A percentile compares a stretch with the other conserved stretches of the same genome.
These are phyloP conservation scores for Thalassiosira mediterranea DNA, from an alignment of 352 stramenopile species.

Conservation along the genomic window DNA sequence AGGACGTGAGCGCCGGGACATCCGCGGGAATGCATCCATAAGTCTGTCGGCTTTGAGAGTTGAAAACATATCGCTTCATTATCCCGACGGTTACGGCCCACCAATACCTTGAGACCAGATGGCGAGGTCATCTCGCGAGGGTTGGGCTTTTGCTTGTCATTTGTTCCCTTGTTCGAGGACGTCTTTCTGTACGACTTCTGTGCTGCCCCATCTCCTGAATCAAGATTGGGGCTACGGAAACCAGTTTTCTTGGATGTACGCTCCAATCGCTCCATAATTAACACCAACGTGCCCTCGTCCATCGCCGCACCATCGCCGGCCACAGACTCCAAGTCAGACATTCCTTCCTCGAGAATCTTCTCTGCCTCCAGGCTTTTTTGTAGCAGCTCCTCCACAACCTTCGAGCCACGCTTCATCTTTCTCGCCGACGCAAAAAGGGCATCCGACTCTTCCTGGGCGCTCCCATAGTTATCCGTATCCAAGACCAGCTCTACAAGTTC, in stretches of 20 bases:
- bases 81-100: conserved; percentile 82
- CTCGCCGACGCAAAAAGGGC: conserved; percentile 73
- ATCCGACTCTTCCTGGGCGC: conserved; percentile 76
- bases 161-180: conserved; percentile 34
- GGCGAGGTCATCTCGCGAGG: conserved; percentile 70
- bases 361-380: conserved; percentile 51
- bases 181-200: conserved; percentile 13
- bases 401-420: conserved; percentile 80
- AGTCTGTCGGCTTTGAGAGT: conserved; percentile 73
- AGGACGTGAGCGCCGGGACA: conserved; percentile 83
- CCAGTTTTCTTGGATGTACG: conserved; percentile 61
- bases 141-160: conserved; percentile 57
- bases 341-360: conserved; percentile 54
- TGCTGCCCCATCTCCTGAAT: conserved; percentile 8
- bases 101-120: conserved; percentile 72
- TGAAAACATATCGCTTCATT: conserved; percentile 84
- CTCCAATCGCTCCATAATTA: conserved; percentile 69
- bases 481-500: conserved; percentile 64
- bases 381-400: conserved; percentile 71
- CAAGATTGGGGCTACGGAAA: conserved; percentile 47
- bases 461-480: conserved; percentile 63
- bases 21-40: conserved; percentile 85
- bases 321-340: conserved; percentile 57
- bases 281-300: conserved; percentile 54
- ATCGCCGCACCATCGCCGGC: conserved; percentile 18